Percentiles rank a stretch among this genome's conserved stretches.
phyloP scores from a whole-genome alignment of 1,284 basidiomycete species.

The Leccinum subrobustum region DNA sequence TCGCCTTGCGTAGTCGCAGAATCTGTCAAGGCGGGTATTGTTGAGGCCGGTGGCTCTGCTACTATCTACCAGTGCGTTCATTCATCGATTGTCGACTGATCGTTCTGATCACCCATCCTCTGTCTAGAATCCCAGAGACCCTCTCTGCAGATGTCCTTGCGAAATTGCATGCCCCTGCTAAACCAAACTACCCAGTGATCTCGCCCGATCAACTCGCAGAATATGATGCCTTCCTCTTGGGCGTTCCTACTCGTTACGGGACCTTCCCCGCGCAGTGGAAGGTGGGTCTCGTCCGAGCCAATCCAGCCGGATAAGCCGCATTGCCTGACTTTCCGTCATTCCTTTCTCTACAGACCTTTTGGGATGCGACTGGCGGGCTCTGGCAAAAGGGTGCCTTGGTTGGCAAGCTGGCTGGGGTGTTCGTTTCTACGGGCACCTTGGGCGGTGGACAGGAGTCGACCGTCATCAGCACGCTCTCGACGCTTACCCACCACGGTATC shows the following conservation, averaged over 20 bases:
- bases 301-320: background rate
- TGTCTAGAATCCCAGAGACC: conserved; percentile 75
- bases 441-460: conserved; percentile 81
- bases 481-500: conserved; percentile 79
- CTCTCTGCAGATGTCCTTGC: conserved; percentile 72
- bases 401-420: conserved; percentile 80
- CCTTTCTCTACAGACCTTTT: conserved; percentile 55
- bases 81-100: background rate
- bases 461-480: conserved; percentile 62
- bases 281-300: conserved; percentile 33
- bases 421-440: conserved; percentile 63
- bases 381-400: conserved; percentile 73
- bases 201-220: conserved; percentile 61
- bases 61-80: conserved; percentile 70
- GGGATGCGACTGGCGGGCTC: conserved; percentile 77
- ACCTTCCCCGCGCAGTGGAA: conserved; percentile 73
- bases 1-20: conserved; percentile 63
- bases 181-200: conserved; percentile 69
- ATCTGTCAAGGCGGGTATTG: conserved; percentile 70
- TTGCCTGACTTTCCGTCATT: background rate
- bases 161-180: conserved; percentile 63
- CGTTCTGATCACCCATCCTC: background rate
- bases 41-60: conserved; percentile 66
- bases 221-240: conserved; percentile 70
- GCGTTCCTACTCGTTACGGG: conserved; percentile 79